Conservation (phyloP, 345 rosid species). For the Citrus inodora region DNA sequence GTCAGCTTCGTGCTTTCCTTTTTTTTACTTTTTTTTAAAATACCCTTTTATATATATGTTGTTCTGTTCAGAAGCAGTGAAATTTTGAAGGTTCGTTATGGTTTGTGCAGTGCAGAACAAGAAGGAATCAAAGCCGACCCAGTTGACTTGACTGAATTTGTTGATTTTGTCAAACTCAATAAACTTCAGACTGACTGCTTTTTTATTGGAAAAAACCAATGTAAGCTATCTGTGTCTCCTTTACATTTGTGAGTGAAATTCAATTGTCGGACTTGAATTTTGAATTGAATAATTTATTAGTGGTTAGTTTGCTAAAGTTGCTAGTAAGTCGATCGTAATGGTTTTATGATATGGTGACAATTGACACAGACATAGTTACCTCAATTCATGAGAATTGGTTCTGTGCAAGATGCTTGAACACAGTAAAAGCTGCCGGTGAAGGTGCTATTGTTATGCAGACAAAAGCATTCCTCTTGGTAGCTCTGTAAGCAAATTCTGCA, state of each 20-base stretch:
- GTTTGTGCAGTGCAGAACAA: slow-evolving; percentile 54
- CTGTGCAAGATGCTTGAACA: slow-evolving; percentile 68
- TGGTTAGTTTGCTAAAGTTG: neutral
- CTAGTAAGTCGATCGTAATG: too few relatives aligned
- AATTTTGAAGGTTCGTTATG: slow-evolving; percentile 16
- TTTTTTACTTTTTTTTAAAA: neutral
- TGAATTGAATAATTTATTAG: neutral
- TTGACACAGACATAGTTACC: slow-evolving; percentile 58
- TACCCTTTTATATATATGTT: neutral
- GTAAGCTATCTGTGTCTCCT: slow-evolving; percentile 31
- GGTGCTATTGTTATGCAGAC: slow-evolving; percentile 84
- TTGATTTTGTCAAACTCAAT: slow-evolving; percentile 62
- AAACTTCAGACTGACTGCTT: slow-evolving; percentile 65
- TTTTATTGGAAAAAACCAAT: slow-evolving; percentile 66
- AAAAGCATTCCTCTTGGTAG: slow-evolving; percentile 53
- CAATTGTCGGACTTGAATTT: neutral
- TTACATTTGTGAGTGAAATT: neutral
- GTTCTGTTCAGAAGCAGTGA: neutral
- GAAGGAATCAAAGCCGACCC: slow-evolving; percentile 69
- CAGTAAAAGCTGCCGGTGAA: slow-evolving; percentile 66
- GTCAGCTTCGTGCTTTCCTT: slow-evolving; percentile 29
- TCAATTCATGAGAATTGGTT: slow-evolving; percentile 81
- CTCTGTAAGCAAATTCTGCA: slow-evolving; percentile 46
- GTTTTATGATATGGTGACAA: too few relatives aligned
- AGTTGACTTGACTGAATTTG: slow-evolving; percentile 48